Percentiles rank a stretch among this genome's conserved stretches.
Conservation (phyloP, 176 grass and related monocot species). For the Tillandsia fasciculata region DNA sequence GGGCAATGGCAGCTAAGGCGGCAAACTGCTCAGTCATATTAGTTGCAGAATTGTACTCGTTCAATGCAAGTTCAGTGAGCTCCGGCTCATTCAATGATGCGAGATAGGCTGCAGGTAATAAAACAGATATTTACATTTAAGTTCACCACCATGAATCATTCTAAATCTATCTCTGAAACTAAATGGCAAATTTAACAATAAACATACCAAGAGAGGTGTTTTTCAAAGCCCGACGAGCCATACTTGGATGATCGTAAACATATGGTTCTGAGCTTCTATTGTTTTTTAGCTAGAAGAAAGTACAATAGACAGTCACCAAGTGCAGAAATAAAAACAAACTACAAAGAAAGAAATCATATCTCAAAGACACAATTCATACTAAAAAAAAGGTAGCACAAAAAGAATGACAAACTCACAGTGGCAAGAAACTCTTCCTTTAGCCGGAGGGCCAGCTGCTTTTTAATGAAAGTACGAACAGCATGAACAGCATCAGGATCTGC, state of each 20-base stretch:
- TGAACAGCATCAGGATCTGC: constrained; percentile 98
- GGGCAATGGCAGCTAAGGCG: constrained; percentile 79
- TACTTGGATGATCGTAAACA: constrained; percentile 66
- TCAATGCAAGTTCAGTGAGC: constrained; percentile 55
- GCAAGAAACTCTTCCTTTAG: constrained; percentile 77
- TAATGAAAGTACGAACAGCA: constrained; percentile 83
- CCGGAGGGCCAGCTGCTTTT: constrained; percentile 65
- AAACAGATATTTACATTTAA: constrained; percentile 27
- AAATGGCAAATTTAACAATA: background rate
- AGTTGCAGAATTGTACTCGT: constrained; percentile 78
- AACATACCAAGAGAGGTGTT: constrained; percentile 78
- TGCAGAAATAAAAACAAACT: background rate
- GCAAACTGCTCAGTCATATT: constrained; percentile 99
- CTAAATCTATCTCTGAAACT: constrained; percentile 8
- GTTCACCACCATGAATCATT: background rate
- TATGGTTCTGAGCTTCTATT: constrained; percentile 72
- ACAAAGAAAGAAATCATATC: background rate
- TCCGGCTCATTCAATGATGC: constrained; percentile 65
- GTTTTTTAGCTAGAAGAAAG: constrained; percentile 40
- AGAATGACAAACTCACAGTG: constrained; percentile 41
- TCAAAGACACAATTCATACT: background rate
- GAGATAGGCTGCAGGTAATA: constrained; percentile 63
- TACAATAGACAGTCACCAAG: background rate
- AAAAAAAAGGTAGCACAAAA: background rate
- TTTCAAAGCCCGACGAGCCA: constrained; percentile 77